phyloP scores from a whole-genome alignment of 83 land plant genomes.

The Picea abies region DNA sequence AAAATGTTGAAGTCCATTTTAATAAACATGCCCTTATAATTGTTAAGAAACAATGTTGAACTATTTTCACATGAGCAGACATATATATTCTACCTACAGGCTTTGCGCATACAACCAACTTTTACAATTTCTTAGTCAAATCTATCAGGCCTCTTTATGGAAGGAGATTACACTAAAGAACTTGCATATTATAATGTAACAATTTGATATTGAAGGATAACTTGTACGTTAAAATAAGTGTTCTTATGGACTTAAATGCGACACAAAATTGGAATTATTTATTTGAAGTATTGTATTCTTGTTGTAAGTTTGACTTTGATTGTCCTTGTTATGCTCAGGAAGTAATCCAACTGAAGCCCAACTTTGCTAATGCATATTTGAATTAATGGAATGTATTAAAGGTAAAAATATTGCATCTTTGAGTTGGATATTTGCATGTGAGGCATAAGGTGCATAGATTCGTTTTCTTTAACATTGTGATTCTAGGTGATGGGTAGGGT shows the following conservation, averaged over 20 bases:
- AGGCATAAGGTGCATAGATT: neutral
- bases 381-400: conserved; percentile 92
- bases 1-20: neutral
- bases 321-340: conserved; percentile 53
- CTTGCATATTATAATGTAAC: conserved; percentile 83
- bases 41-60: too few relatives aligned
- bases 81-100: conserved; percentile 88
- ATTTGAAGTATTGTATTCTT: neutral
- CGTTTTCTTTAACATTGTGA: conserved; percentile 19
- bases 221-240: neutral
- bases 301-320: conserved; percentile 3
- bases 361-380: conserved; percentile 88
- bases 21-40: neutral
- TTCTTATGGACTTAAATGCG: neutral
- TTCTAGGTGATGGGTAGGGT: conserved; percentile 87
- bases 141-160: conserved; percentile 93
- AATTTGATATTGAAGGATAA: neutral
- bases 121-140: conserved; percentile 99
- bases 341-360: conserved; percentile 83
- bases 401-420: conserved; percentile 49
- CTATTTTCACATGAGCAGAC: conserved; percentile 56
- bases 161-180: conserved; percentile 88
- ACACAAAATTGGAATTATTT: neutral
- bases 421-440: neutral
- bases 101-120: conserved; percentile 84